Evolutionary conservation across 345 rosid species (phyloP).

Genomic region (Acer yangbiense): DNA sequence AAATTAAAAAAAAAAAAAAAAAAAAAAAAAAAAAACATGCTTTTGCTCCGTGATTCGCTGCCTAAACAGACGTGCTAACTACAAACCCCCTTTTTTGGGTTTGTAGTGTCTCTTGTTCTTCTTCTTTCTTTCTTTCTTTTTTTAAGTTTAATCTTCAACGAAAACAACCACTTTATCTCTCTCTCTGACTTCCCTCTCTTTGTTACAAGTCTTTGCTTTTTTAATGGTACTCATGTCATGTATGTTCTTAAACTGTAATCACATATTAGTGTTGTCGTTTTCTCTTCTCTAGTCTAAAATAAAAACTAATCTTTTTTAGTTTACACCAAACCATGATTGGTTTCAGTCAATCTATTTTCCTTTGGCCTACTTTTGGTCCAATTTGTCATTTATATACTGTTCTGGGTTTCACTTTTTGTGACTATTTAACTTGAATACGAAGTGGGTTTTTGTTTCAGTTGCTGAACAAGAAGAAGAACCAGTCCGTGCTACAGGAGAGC

Average conservation of each 20-base stretch:
- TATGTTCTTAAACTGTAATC: neutral
- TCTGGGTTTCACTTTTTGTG: constrained; percentile 22
- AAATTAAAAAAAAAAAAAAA: neutral
- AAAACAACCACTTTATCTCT: neutral
- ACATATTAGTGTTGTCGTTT: constrained; percentile 14
- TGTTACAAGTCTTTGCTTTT: neutral
- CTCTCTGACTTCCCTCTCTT: neutral
- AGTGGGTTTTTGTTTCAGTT: constrained; percentile 14
- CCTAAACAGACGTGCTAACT: constrained; percentile 22
- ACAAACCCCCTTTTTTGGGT: neutral
- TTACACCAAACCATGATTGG: constrained; percentile 9
- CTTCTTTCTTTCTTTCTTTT: neutral
- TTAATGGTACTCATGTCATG: neutral
- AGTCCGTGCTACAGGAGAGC: neutral
- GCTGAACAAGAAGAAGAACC: constrained; percentile 11
- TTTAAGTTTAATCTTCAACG: neutral
- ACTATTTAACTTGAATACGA: constrained; percentile 8
- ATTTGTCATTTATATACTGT: constrained; percentile 8
- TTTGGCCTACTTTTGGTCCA: neutral
- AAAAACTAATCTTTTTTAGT: neutral
- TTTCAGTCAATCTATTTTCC: constrained; percentile 8
- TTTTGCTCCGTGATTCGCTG: constrained; percentile 19
- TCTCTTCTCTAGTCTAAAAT: constrained; percentile 13
- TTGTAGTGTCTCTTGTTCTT: neutral
- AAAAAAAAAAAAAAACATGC: neutral